Conservation (phyloP, 164 flowering plant genomes). For the Vitis cinerea region DNA sequence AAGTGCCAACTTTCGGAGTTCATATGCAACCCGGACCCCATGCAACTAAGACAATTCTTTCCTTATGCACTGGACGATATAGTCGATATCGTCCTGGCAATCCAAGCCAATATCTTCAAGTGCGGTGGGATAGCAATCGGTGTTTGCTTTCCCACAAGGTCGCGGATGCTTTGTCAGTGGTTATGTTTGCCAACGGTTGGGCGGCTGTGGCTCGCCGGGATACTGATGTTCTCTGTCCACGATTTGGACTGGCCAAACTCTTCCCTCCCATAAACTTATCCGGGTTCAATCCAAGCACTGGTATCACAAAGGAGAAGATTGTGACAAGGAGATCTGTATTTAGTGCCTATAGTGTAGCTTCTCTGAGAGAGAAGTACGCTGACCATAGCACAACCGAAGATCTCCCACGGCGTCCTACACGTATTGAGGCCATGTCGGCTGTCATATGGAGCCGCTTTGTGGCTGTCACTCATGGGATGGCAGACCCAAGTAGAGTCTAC, state of each 20-base stretch:
- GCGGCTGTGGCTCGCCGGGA: constrained; percentile 23
- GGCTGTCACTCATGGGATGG: neutral
- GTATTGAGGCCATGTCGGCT: constrained; percentile 21
- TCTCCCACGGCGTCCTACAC: constrained; percentile 6
- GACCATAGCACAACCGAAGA: neutral
- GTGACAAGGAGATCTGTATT: constrained; percentile 25
- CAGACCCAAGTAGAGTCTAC: neutral
- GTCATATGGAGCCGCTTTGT: constrained; percentile 21
- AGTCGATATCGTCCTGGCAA: constrained; percentile 9
- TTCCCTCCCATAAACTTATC: constrained; percentile 30
- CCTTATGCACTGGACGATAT: constrained; percentile 25
- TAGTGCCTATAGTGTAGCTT: constrained; percentile 7
- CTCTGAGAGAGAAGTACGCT: constrained; percentile 13
- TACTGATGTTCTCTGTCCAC: constrained; percentile 2
- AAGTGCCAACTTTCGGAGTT: constrained; percentile 9
- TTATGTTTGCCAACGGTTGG: constrained; percentile 34
- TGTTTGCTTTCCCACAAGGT: constrained; percentile 37
- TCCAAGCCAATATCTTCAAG: constrained; percentile 39
- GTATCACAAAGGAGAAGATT: constrained; percentile 7
- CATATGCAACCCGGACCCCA: neutral
- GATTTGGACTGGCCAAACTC: constrained; percentile 17
- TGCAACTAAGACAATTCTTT: constrained; percentile 15
- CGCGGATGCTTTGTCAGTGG: constrained; percentile 26
- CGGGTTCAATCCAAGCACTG: constrained; percentile 3
- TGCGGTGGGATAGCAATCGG: constrained; percentile 41